Evolutionary conservation across 2,329 filamentous ascomycete species (phyloP), one percentile per base, ranked within the genome.

Genomic region (Calonectria pteridis): DNA sequence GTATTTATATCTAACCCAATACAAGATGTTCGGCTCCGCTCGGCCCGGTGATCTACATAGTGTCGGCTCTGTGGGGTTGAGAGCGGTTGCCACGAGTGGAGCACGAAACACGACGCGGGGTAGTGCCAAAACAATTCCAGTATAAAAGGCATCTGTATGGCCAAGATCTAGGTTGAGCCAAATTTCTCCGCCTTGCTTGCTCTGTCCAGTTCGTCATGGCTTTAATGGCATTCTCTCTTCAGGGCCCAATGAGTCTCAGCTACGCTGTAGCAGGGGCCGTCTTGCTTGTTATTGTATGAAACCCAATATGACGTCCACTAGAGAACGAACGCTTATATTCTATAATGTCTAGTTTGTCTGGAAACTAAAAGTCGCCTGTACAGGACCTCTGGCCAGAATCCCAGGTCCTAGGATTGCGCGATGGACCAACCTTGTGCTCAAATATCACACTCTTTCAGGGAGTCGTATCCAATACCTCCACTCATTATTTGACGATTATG

Each of bases 401-500:
- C 63, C 63, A 20, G 63, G 63, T 26, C 46, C 63, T 35, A 26
- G 13, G 14, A 51, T 50, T 35, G 63, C 63, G 20, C 63, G 63
- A 66, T 66, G 63, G 63, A 53, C 63, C 46, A 66, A 66, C 31
- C 11, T 66, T 23, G 43, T 66, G 13, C 63, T 53, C 4, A 66
- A 66, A 20, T 66, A 66, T n/a, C 46, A 66, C 46, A 66, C 63
- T 35, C 31, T 66, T 11, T 35, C 46, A 23, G 63, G 63, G 13
- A n/a, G n/a, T 14, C 46, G 63, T 18, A 53, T 66, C 6, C 63
- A 66, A 29, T 66, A 66, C 14, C 16, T 66, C 7, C 28, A 66
- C 31, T 29, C 46, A 28, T 11, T 66, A 53, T 66, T 66, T 33
- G 37, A 31, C 6, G 9, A 50, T 26, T 66, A 66, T 7, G 46